Evolutionary conservation across 192 early-diverging fungal species (phyloP), one percentile per base, ranked within the genome.

Genomic region (Coemansia sp.): DNA sequence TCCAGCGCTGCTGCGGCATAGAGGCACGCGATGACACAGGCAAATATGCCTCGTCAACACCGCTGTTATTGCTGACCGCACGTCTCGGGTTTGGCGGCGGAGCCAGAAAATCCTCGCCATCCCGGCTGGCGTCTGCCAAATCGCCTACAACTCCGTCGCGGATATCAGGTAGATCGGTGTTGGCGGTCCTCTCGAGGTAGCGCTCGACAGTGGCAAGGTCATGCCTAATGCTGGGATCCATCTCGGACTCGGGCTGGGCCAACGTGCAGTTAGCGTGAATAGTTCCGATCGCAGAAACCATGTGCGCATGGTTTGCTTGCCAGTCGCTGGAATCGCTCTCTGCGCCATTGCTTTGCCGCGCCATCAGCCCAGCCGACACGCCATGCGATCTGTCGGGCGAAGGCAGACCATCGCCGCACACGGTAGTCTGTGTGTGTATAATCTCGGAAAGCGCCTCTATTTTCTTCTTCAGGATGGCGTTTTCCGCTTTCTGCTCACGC

Each of bases 251-350:
- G 18, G 62, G 62, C 48, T 63, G 21, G 15, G 62, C 48, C 24
- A 63, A 6, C 0, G 62, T 63, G 55, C 60, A 73, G 18, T 59
- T 21, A 11, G 39, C 71, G 60, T 65, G 66, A 26, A 67, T 57
- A 21, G 44, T 41, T 20, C 65, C 60, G 14, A 73, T 73, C 4
- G 6, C 33, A 15, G 60, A 34, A 18, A 46, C 43, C 45, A 73
- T 68, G 14, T 39, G 60, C 4, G 65, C 45, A 48, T 41, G 51
- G 5, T 23, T 52, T 35, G 30, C 36, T 23, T 51, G 43, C 55
- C 51, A 43, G 23, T 43, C 60, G 51, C 34, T 41, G 30, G 57
- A 26, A 53, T 38, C 38, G 20, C 45, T 53, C 20, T 59, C 57
- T 21, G 57, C 35, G 46, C 51, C 60, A n/a, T 43, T 20, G 26